Evolutionary conservation across 768 basidiomycete genomes (phyloP).

Genomic region (Cystoderma amianthinum): DNA sequence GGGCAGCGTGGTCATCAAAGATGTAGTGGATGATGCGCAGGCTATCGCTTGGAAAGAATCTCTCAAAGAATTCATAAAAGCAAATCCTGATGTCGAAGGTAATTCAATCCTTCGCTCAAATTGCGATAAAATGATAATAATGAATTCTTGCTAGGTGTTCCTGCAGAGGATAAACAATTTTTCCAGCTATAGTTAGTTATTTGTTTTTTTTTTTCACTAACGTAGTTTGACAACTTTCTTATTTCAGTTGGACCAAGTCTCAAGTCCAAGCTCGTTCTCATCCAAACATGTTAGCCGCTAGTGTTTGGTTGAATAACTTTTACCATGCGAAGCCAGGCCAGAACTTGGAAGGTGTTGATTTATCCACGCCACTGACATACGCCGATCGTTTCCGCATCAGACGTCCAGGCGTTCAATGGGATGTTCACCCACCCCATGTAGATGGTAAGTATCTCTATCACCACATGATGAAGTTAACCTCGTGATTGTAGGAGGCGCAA

Average conservation of each 20-base stretch:
- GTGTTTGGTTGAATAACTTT: slow-evolving; percentile 58
- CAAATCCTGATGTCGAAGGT: slow-evolving; percentile 50
- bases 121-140: slow-evolving; percentile 12
- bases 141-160: no score
- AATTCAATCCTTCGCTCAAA: slow-evolving; percentile 26
- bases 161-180: slow-evolving; percentile 60
- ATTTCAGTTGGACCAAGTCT: slow-evolving; percentile 30
- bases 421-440: slow-evolving; percentile 33
- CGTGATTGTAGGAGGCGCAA: slow-evolving; percentile 46
- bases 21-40: slow-evolving; percentile 50
- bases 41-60: slow-evolving; percentile 52
- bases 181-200: slow-evolving; percentile 60
- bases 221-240: not conserved
- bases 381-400: slow-evolving; percentile 73
- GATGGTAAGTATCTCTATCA: slow-evolving; percentile 21
- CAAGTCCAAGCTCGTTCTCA: slow-evolving; percentile 69
- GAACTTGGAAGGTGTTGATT: slow-evolving; percentile 47
- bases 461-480: slow-evolving; percentile 4
- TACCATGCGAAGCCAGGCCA: slow-evolving; percentile 37
- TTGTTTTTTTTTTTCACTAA: not conserved
- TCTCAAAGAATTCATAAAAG: slow-evolving; percentile 47
- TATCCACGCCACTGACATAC: slow-evolving; percentile 57
- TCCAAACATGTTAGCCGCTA: slow-evolving; percentile 52
- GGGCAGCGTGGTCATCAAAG: slow-evolving; percentile 55
- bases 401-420: slow-evolving; percentile 56